Conservation (phyloP, 257 asterid genomes). For the Hygrophila difformis region DNA sequence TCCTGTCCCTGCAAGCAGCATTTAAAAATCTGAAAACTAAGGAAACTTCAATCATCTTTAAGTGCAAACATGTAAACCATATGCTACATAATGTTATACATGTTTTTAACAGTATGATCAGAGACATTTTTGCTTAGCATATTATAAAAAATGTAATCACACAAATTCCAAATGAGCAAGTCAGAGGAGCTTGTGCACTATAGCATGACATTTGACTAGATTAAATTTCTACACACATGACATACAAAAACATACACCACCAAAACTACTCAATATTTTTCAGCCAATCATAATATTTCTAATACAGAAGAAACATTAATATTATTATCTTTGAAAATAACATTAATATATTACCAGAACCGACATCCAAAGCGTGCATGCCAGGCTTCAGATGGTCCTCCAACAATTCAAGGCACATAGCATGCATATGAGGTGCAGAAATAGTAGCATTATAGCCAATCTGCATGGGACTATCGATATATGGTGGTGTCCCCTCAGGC, state of each 20-base stretch:
- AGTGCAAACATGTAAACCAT: neutral
- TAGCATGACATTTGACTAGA: neutral
- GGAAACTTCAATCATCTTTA: too few species aligned
- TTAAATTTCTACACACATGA: neutral
- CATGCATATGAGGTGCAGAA: constrained; percentile 99
- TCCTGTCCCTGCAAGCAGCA: constrained; percentile 60
- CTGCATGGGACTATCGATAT: constrained; percentile 68
- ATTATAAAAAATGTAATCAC: too few species aligned
- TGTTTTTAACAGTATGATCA: too few species aligned
- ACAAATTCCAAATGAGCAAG: too few species aligned
- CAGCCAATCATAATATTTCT: neutral
- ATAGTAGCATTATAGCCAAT: constrained; percentile 92
- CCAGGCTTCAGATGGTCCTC: constrained; percentile 75
- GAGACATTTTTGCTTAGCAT: too few species aligned
- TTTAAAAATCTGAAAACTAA: constrained; percentile 2
- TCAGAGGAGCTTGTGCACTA: constrained; percentile 6
- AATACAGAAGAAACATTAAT: neutral
- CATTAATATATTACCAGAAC: constrained; percentile 73
- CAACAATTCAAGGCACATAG: constrained; percentile 76
- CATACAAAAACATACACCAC: neutral
- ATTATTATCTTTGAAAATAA: too few species aligned
- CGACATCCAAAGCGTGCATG: constrained; percentile 87
- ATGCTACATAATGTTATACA: too few species aligned
- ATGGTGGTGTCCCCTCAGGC: constrained; percentile 69
- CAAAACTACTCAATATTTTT: neutral